Evolutionary conservation across 768 basidiomycete genomes (phyloP).

Genomic region (Gymnopilus dilepis): DNA sequence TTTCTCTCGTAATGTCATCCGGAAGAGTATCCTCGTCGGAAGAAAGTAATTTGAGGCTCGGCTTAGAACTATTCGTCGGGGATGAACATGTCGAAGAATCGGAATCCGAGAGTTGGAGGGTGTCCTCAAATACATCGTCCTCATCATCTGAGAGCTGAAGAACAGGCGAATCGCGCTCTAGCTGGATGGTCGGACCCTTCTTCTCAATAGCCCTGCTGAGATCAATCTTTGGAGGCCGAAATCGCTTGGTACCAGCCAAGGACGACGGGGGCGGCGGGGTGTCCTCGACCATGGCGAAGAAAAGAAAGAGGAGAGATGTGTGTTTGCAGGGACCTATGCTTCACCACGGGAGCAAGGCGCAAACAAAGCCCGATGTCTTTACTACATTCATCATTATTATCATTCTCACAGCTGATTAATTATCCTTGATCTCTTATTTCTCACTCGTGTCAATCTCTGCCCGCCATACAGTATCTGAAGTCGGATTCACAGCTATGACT

Average conservation of each 20-base stretch:
- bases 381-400: slow-evolving; percentile 7
- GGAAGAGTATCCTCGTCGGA: slow-evolving; percentile 42
- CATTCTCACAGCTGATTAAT: slow-evolving; percentile 5
- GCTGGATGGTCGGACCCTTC: slow-evolving; percentile 38
- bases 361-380: slow-evolving; percentile 6
- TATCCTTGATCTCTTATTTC: slow-evolving; percentile 4
- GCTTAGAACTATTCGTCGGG: slow-evolving; percentile 33
- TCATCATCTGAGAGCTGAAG: slow-evolving; percentile 34
- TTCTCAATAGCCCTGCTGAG: slow-evolving; percentile 42
- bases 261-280: slow-evolving; percentile 7
- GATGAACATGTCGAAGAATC: slow-evolving; percentile 38
- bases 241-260: slow-evolving; percentile 39
- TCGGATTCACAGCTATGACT: background rate
- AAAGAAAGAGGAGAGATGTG: background rate
- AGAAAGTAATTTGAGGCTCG: slow-evolving; percentile 35
- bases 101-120: slow-evolving; percentile 45
- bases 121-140: slow-evolving; percentile 45
- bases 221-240: slow-evolving; percentile 58
- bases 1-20: slow-evolving; percentile 72
- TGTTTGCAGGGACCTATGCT: slow-evolving; percentile 4
- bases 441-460: slow-evolving; percentile 6
- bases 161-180: slow-evolving; percentile 41
- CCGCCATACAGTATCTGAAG: background rate
- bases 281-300: slow-evolving; percentile 9
- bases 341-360: background rate